Evolutionary conservation across 345 rosid species (phyloP).

Genomic region (Gossypium bickii): DNA sequence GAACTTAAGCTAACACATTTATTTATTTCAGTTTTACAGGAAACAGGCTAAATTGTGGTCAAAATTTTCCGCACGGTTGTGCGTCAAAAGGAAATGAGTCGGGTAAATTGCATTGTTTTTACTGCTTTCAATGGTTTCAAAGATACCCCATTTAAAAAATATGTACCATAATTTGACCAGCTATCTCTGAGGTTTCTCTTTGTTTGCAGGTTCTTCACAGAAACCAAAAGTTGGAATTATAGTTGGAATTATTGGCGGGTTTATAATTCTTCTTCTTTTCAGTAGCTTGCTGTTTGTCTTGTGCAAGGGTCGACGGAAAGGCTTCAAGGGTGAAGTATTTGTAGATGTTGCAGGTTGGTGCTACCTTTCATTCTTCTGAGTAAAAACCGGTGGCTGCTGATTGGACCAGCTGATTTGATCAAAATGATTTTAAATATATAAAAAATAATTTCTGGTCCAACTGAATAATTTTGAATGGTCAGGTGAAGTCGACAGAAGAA

Average conservation of each 20-base stretch:
- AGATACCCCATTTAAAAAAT: background rate
- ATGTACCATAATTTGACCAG: background rate
- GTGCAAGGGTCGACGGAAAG: conserved; percentile 60
- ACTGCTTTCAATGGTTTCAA: background rate
- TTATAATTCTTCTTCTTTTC: conserved; percentile 42
- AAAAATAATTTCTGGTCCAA: background rate
- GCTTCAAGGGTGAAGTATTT: conserved; percentile 66
- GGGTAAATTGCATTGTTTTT: conserved; percentile 37
- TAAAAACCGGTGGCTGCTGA: background rate
- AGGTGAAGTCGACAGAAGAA: conserved; percentile 95
- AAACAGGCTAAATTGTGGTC: conserved; percentile 67
- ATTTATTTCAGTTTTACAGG: conserved; percentile 63
- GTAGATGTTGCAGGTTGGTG: conserved; percentile 90
- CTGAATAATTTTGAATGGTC: conserved; percentile 21
- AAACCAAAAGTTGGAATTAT: conserved; percentile 65
- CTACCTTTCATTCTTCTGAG: conserved; percentile 12
- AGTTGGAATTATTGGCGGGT: conserved; percentile 67
- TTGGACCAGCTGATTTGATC: background rate
- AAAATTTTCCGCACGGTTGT: conserved; percentile 38
- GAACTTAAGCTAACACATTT: conserved; percentile 21
- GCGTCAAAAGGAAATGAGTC: conserved; percentile 47
- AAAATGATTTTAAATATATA: background rate
- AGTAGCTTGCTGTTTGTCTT: conserved; percentile 50
- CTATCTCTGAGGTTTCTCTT: conserved; percentile 10
- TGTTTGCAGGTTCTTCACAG: conserved; percentile 48